Evolutionary conservation across 495 filamentous ascomycete genomes (phyloP).

Genomic region (Penicillium maclennaniae): DNA sequence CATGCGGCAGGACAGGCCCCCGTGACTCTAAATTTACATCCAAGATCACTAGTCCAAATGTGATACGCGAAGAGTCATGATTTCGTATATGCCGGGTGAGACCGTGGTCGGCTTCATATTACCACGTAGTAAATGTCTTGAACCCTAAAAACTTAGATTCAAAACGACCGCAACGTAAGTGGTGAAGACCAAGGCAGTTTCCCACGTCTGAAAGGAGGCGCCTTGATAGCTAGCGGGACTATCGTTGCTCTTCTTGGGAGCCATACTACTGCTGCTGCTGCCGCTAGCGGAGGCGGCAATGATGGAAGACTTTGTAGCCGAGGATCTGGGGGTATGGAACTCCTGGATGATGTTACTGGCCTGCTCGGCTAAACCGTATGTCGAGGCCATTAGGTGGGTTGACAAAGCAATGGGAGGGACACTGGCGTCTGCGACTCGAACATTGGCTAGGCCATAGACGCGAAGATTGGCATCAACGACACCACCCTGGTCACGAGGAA

Average conservation of each 20-base stretch:
- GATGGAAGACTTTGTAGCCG: neutral
- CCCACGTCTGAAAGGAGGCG: neutral
- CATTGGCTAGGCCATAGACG: constrained; percentile 47
- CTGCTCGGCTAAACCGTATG: constrained; percentile 49
- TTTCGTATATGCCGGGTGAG: neutral
- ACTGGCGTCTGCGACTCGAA: constrained; percentile 50
- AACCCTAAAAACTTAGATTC: neutral
- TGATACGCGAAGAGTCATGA: neutral
- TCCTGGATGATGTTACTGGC: constrained; percentile 22
- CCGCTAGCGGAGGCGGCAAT: neutral
- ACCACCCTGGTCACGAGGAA: constrained; percentile 43
- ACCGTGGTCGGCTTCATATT: neutral
- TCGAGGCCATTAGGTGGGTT: constrained; percentile 48
- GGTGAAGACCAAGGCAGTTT: neutral
- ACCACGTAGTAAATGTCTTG: neutral
- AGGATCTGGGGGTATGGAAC: neutral
- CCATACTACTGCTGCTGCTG: neutral
- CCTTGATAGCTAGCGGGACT: neutral
- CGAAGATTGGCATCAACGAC: constrained; percentile 47
- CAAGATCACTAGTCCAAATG: neutral
- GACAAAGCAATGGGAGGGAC: constrained; percentile 45
- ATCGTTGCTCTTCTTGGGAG: neutral
- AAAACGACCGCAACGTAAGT: neutral
- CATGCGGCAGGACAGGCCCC: neutral
- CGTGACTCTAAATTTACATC: neutral